phyloP scores from a whole-genome alignment of 139 green algal genomes.

The Volvox reticuliferus region DNA sequence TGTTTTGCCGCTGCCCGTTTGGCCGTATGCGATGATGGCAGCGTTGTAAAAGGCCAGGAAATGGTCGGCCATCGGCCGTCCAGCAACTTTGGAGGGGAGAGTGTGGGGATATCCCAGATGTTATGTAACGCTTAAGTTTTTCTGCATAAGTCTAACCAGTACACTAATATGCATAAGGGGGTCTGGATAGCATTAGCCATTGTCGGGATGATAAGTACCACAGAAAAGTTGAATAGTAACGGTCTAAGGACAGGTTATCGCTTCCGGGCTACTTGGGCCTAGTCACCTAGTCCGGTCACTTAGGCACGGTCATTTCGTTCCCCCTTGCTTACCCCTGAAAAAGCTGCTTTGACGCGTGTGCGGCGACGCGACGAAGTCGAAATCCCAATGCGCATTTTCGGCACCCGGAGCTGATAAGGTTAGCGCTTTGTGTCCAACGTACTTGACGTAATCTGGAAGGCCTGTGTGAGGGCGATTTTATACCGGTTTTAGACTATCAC shows the following conservation, averaged over 20 bases:
- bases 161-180: too few relatives aligned
- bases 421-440: not conserved
- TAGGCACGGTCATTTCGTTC: too few relatives aligned
- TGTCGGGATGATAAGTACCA: too few relatives aligned
- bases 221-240: too few relatives aligned
- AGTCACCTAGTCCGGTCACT: too few relatives aligned
- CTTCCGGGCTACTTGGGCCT: too few relatives aligned
- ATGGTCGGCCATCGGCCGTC: constrained; percentile 33
- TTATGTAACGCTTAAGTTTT: too few relatives aligned
- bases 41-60: constrained; percentile 35
- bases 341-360: constrained; percentile 31
- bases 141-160: too few relatives aligned
- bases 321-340: constrained; percentile 20
- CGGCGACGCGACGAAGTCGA: constrained; percentile 19
- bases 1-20: constrained; percentile 60
- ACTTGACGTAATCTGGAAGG: constrained; percentile 20
- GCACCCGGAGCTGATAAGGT: not conserved
- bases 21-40: constrained; percentile 54
- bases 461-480: not conserved
- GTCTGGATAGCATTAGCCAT: too few relatives aligned
- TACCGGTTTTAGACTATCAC: not conserved
- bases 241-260: too few relatives aligned
- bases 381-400: constrained; percentile 2
- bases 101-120: too few relatives aligned
- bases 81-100: constrained; percentile 6